Base-by-base conservation (phyloP, 1,284 basidiomycete species). In the Farysia itapuensis region DNA sequence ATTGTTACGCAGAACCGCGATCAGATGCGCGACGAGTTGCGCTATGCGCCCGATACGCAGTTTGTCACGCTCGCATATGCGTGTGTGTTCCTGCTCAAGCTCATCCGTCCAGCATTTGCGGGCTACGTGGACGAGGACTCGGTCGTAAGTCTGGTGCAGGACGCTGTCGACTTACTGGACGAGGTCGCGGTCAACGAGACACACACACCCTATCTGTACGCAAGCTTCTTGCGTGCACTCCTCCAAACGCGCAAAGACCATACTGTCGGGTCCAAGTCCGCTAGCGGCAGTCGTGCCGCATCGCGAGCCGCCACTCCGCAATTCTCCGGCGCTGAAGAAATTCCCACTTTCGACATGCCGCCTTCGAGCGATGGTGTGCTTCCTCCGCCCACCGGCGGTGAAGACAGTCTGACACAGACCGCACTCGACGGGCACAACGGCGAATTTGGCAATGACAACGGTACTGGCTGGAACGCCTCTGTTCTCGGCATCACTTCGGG, bases 41-140 rank as follows among this genome's bases (percentile, higher is more conserved):
- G 84, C 51, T 93, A 90, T 76, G 84, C 89, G 0, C 88, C 90
- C 0, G 93, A 97, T 75, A 89, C 89, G 7, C 88, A 90, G 71
- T 94, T 90, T 71, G 89, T 96, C 19, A 88, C 90, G 80, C 85
- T 85, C 40, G 89, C 88, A 11, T 96, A 95, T 78, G 89, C 89
- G 0, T 88, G 87, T 32, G 89, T 77, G 12, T 78, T 78, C 44
- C 43, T 79, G 24, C 73, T 78, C 48, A 77, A 77, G 88, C 82
- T 90, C 34, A 82, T 89, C 34, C 85, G 88, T 9, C 86, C 88
- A 0, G 86, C 89, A 65, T 90, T 93, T 77, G 84, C 85, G 49
- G 80, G 82, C 9, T 90, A 86, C 78, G 80, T 86, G 16, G 85
- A 89, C 20, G 71, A 73, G 34, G 71, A 75, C 20, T 83, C 86